A percentile compares a stretch with the other conserved stretches of the same genome.
Evolutionary conservation across 108 stramenopile genomes (phyloP).

Genomic region (Conticribra weissflogii): DNA sequence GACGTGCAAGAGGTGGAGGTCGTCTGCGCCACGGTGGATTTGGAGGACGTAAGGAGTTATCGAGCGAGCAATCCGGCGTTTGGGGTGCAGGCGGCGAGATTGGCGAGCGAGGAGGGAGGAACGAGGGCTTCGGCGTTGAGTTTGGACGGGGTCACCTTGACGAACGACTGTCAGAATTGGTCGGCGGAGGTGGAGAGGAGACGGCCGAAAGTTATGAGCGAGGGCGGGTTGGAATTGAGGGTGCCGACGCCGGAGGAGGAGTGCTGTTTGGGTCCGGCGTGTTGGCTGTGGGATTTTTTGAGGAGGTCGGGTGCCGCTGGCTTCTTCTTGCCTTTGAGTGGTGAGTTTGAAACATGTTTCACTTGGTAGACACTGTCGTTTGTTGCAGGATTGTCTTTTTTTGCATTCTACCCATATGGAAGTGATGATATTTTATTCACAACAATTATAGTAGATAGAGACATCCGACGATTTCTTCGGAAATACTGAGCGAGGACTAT

Average conservation of each 20-base stretch:
- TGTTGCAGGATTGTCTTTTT: not conserved
- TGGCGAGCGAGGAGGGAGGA: conserved; percentile 26
- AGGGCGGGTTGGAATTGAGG: conserved; percentile 31
- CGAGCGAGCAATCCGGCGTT: conserved; percentile 86
- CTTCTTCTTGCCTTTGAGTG: conserved; percentile 94
- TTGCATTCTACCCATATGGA: conserved; percentile 16
- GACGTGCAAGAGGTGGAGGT: conserved; percentile 90
- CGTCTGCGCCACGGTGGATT: conserved; percentile 91
- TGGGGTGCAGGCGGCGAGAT: conserved; percentile 84
- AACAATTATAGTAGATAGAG: conserved; percentile 52
- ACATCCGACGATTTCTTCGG: conserved; percentile 35
- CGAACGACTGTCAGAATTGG: conserved; percentile 2
- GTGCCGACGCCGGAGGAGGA: conserved; percentile 91
- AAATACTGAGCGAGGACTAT: conserved; percentile 40
- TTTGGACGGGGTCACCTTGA: conserved; percentile 5
- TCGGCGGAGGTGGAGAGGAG: not conserved
- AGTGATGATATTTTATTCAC: conserved; percentile 37
- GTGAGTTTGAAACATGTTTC: conserved; percentile 32
- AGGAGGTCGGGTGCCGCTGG: conserved; percentile 92
- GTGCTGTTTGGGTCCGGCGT: conserved; percentile 97
- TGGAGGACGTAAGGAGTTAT: conserved; percentile 94
- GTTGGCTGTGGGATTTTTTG: conserved; percentile 99
- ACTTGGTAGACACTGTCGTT: too few relatives aligned
- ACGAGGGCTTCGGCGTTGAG: conserved; percentile 15
- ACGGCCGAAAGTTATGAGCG: conserved; percentile 23